phyloP scores from a whole-genome alignment of 441 rosid genomes.

The Codiaeum variegatum region DNA sequence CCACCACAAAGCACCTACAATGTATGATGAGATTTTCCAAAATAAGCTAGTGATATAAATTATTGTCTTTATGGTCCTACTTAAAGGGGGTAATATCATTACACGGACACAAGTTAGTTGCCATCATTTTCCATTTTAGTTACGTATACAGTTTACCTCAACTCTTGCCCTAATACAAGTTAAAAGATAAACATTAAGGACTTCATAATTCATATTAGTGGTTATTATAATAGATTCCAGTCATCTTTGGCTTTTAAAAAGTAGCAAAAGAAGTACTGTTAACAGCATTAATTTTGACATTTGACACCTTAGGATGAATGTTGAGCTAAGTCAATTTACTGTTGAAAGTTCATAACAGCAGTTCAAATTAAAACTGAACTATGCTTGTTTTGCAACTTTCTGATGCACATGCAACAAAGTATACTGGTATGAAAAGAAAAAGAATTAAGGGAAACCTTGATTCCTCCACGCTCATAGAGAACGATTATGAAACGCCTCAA shows the following conservation, averaged over 20 bases:
- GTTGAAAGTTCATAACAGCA: not conserved
- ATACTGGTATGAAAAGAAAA: not conserved
- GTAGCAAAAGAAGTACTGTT: conserved; percentile 1
- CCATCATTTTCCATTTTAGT: not conserved
- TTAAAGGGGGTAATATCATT: not conserved
- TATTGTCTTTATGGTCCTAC: not conserved
- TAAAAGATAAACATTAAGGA: not conserved
- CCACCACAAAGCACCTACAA: conserved; percentile 81
- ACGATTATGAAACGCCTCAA: conserved; percentile 89
- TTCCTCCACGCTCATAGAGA: conserved; percentile 77
- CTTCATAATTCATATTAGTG: not conserved
- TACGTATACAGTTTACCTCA: not conserved
- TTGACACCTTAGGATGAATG: not conserved
- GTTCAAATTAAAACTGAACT: not conserved
- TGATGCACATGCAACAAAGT: conserved; percentile 10
- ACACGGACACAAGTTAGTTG: not conserved
- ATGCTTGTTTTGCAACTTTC: conserved; percentile 7
- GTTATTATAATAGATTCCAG: not conserved
- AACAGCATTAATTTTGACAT: not conserved
- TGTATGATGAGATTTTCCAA: conserved; percentile 12
- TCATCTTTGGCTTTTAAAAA: not conserved
- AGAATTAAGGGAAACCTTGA: conserved; percentile 53
- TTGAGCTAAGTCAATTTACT: not conserved
- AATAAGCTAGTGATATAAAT: not conserved
- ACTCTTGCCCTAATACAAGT: not conserved